Base-by-base conservation (phyloP, 208 protist genomes). In the Trypanosoma avium region DNA sequence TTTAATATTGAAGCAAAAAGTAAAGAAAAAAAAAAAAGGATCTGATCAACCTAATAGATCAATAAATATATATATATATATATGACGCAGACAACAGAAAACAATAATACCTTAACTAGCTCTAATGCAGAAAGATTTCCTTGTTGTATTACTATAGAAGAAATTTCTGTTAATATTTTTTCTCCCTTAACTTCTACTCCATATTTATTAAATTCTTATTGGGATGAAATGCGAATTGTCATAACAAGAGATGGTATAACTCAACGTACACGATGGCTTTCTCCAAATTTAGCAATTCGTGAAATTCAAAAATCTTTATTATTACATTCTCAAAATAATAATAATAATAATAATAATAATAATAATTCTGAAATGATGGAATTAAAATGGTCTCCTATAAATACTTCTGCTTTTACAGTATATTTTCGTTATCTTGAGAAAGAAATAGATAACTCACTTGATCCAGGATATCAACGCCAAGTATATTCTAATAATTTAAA, bases 181-280 rank as follows among this genome's bases (percentile, higher is more conserved):
- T 57, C 68, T 2, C 55, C 48, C 36, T 70, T 48, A 30, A 58
- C 27, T 7, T 30, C 19, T 3, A 29, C 46, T 24, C 53, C 42
- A 27, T 58, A 40, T 40, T 12, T 63, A 26, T 52, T 76, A 49
- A 47, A 73, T 29, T 21, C 54, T 8, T 74, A 70, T 49, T 90
- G 83, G 79, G 83, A 90, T 67, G 79, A 90, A 75, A 59, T 81
- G 1, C 42, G 77, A 4, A 63, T 86, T 13, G 61, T 63, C 21
- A 68, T 72, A 26, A 46, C 40, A 22, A 74, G 77, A 59, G 68
- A 77, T 59, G 83, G 79, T 56, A 58, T 79, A 3, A 73, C 69
- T 53, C 73, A 82, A 61, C 60, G 68, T 12, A 86, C 83, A 24
- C 76, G 83, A 13, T 90, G 83, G 83, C 61, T 86, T 29, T 54